Evolutionary conservation across 208 protist species (phyloP).

Genomic region (Vickermania spadyakhi): DNA sequence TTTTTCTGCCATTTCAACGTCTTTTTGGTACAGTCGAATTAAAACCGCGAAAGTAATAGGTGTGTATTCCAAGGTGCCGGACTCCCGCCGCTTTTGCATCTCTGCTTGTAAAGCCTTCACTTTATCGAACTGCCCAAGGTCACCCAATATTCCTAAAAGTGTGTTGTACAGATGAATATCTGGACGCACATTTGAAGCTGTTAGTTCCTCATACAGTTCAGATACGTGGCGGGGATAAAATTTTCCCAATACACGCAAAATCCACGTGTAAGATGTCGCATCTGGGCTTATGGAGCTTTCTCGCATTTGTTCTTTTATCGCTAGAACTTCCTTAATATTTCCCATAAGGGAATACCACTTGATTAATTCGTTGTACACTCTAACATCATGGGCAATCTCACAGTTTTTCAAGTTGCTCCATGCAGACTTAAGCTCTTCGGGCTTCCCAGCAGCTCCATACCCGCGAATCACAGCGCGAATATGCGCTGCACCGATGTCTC

Average conservation of each 20-base stretch:
- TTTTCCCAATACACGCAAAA: constrained; percentile 83
- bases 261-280: constrained; percentile 62
- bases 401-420: constrained; percentile 49
- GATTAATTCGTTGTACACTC: constrained; percentile 88
- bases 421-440: constrained; percentile 65
- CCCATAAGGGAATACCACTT: constrained; percentile 77
- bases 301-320: constrained; percentile 85
- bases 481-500: constrained; percentile 16
- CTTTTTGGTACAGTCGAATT: constrained; percentile 36
- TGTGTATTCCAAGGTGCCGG: constrained; percentile 25
- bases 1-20: constrained; percentile 29
- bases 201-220: constrained; percentile 80
- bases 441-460: constrained; percentile 68
- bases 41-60: constrained; percentile 41
- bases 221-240: constrained; percentile 86
- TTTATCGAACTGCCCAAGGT: constrained; percentile 41
- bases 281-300: constrained; percentile 64
- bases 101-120: constrained; percentile 74
- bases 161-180: constrained; percentile 80
- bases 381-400: constrained; percentile 48
- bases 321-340: constrained; percentile 85
- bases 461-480: constrained; percentile 65
- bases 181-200: constrained; percentile 47
- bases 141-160: constrained; percentile 74
- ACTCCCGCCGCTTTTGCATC: constrained; percentile 29